Base-by-base conservation (phyloP, 2,329 filamentous ascomycete species). In the Grosmannia serpens region DNA sequence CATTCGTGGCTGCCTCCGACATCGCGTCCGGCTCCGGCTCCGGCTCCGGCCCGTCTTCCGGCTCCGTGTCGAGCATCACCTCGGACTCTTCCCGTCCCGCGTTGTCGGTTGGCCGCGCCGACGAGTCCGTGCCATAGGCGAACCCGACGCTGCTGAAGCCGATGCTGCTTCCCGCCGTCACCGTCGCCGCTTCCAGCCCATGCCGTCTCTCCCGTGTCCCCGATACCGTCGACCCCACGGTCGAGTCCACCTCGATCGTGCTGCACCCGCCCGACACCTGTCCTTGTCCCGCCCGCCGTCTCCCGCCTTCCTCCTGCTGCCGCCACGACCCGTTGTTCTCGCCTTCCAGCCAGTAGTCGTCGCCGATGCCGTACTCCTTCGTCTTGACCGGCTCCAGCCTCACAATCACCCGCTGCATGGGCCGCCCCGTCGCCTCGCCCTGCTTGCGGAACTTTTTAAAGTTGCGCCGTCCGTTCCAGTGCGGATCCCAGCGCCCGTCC, bases 391-490 rank as follows among this genome's bases (percentile, higher is more conserved):
- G 85, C 63, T 88, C 83, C 4, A 95, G 73, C 0, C 79, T 73
- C 4, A 96, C 82, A 46, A 95, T 87, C 38, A 88, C 58, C 13
- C 73, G 74, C 31, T 74, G 70, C 1, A 72, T 69, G 3, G 72
- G 69, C 20, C 78, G 69, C 7, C 78, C 74, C 2, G 66, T 62
- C 7, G 64, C 63, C 24, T 80, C 80, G 27, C 82, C 85, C 57
- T 82, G 77, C 58, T 77, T 78, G 26, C 79, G 78, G 67, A 99
- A 99, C 65, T 84, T 88, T 70, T 99, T 99, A 75, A 96, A 99
- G 68, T 99, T 97, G 71, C 90, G 92, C 50, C 92, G 81, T 0
- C 92, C 94, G 68, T 96, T 95, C 94, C 94, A 99, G 46, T 79
- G 79, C 1, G 89, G 84, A 64, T 96, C 83, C 91, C 92, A 96